Evolutionary conservation across 768 basidiomycete genomes (phyloP).

Genomic region (Auriscalpium orientale): DNA sequence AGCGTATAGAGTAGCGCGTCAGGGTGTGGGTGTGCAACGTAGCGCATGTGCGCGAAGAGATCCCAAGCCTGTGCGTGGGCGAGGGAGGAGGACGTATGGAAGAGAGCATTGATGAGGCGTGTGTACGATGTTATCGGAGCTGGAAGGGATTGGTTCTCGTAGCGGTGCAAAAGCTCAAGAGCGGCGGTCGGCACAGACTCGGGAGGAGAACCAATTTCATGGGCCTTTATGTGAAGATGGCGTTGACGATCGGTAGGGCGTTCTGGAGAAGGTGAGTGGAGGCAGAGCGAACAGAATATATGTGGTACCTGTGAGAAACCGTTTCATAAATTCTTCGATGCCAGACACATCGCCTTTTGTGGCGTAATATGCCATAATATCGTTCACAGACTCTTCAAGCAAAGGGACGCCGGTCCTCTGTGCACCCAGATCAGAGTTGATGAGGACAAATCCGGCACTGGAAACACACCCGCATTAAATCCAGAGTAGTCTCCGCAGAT

Average conservation of each 20-base stretch:
- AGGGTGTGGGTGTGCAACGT: slow-evolving; percentile 83
- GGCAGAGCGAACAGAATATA: not conserved
- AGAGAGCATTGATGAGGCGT: slow-evolving; percentile 52
- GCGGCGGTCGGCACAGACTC: slow-evolving; percentile 53
- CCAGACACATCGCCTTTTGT: slow-evolving; percentile 5
- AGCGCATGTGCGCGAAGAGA: slow-evolving; percentile 92
- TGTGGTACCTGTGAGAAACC: slow-evolving; percentile 36
- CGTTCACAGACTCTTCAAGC: slow-evolving; percentile 25
- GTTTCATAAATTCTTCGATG: slow-evolving; percentile 36
- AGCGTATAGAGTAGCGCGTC: slow-evolving; percentile 62
- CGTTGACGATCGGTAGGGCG: slow-evolving; percentile 49
- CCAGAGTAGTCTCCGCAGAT: slow-evolving; percentile 42
- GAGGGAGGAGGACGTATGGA: slow-evolving; percentile 33
- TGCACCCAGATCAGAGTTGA: not conserved
- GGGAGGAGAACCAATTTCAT: slow-evolving; percentile 42
- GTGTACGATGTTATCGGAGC: slow-evolving; percentile 75
- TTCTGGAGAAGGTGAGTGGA: slow-evolving; percentile 11
- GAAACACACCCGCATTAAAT: slow-evolving; percentile 42
- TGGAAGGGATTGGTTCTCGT: slow-evolving; percentile 54
- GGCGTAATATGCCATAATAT: slow-evolving; percentile 9
- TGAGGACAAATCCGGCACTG: not conserved
- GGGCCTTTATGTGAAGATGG: slow-evolving; percentile 65
- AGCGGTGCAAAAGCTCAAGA: slow-evolving; percentile 58
- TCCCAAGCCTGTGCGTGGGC: slow-evolving; percentile 86
- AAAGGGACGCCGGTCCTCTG: not conserved